Evolutionary conservation across 106 monocot species (phyloP), one percentile per base, ranked within the genome.

Genomic region (Posidonia australis): DNA sequence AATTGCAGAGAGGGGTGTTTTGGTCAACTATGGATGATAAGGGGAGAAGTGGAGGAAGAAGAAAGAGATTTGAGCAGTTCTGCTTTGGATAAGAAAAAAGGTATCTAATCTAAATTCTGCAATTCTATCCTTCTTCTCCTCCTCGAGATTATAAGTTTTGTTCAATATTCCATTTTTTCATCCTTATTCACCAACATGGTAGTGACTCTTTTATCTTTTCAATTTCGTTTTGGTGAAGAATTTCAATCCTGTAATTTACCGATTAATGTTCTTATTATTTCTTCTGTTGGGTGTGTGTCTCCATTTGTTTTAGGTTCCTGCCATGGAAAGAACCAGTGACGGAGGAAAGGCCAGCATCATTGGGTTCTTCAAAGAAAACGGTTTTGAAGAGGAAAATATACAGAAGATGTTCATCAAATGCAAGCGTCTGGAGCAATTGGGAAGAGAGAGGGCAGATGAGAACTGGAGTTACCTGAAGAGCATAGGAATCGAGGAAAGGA

Each of bases 401-500:
- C n/a, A 70, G 5, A 49, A 43, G 17, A 67, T 90, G 74, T 70
- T 84, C 22, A 73, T 36, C 16, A 80, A 60, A 69, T 90, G 82
- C 80, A 74, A 72, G 51, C 55, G 67, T 16, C 72, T 94, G 5
- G 76, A 89, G 10, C 26, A 32, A 32, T 20, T 70, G 10, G 67
- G 66, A 25, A 64, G 71, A 22, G 74, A 67, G 20, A 63, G 30
- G 32, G 82, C 81, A 19, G 19, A 32, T 1, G 77, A 78, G 45
- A 84, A 76, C 54, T 96, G 94, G 94, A 69, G 73, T 25, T 96
- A 84, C 72, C 62, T 96, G 54, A 71, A 24, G 9, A 81, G 68
- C 77, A 70, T 96, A n/a, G 84, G 84, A 18, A 84, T 96, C 62
- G 66, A 71, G 13, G 82, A 82, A 46, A 79, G 90, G 64, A 96